Base-by-base conservation (phyloP, 345 rosid species). In the Ceriops decandra region DNA sequence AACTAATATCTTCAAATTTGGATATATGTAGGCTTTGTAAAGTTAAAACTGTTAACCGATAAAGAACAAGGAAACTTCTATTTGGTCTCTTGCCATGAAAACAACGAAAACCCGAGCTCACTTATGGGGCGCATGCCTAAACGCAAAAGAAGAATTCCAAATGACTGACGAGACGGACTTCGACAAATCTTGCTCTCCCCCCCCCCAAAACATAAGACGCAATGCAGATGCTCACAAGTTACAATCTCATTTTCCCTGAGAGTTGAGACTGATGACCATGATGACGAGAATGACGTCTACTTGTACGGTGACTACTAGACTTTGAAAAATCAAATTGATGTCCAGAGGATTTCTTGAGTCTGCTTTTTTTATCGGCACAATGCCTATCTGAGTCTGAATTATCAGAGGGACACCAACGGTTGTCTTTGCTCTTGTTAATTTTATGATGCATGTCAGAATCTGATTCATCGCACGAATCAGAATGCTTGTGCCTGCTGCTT, bases 381-480 rank as follows among this genome's bases (percentile, higher is more conserved):
- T 20, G 72, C 69, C 57, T 73, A 57, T 68, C 73, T 11, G 63
- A 57, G 8, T 67, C 74, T 9, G 46, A 57, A 26, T 72, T 74
- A 68, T 71, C 76, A 17, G 51, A 49, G 28, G 72, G 38, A 30
- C 60, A 62, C 53, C 52, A 62, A 22, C 56, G 62, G 58, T 72
- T 70, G 7, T 63, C 68, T 69, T 72, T 75, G 33, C 79, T 74
- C 64, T 76, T 76, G 28, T 62, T 24, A 52, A 28, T 71, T 49
- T 72, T 68, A 52, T 73, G 63, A 63, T 64, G 74, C 66, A 76
- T 82, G 64, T 76, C 76, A 8, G 64, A 49, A 32, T 80, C 84
- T 13, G 8, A 63, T 74, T 72, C 81, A 67, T 80, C 84, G 36
- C 82, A 76, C 9, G 80, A 74, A 56, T 53, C 22, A 10, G 84